A percentile compares a stretch with the other conserved stretches of the same genome.
These are phyloP conservation scores for Daldinia grandis DNA, from an alignment of 495 filamentous ascomycete species.

Conservation along the genomic window DNA sequence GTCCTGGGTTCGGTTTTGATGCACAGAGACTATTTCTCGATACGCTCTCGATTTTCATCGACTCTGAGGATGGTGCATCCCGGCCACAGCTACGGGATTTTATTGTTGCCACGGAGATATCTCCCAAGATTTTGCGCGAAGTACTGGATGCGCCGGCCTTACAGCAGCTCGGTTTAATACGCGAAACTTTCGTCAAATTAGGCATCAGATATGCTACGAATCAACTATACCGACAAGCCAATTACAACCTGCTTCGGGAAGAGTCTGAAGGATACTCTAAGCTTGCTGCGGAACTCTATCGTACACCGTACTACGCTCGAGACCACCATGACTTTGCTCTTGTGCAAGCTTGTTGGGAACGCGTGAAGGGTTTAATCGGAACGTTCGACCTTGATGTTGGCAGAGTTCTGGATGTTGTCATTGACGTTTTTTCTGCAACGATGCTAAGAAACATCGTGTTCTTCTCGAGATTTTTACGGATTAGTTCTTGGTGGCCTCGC, in stretches of 20 bases:
- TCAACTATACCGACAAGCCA: slow-evolving; percentile 90
- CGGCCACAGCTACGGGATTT: slow-evolving; percentile 61
- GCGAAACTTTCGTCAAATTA: slow-evolving; percentile 82
- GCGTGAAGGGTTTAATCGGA: slow-evolving; percentile 89
- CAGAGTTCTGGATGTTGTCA: slow-evolving; percentile 87
- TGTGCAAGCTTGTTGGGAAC: slow-evolving; percentile 58
- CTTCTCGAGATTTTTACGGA: slow-evolving; percentile 88
- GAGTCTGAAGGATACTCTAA: slow-evolving; percentile 95
- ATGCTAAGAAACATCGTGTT: slow-evolving; percentile 87
- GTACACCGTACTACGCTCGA: slow-evolving; percentile 66
- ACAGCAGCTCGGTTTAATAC: slow-evolving; percentile 76
- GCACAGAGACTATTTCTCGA: slow-evolving; percentile 80
- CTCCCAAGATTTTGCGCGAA: slow-evolving; percentile 75
- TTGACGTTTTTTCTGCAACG: slow-evolving; percentile 87
- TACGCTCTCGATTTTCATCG: slow-evolving; percentile 76
- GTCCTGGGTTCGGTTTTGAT: slow-evolving; percentile 59
- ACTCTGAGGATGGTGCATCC: slow-evolving; percentile 64
- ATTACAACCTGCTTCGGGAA: slow-evolving; percentile 94
- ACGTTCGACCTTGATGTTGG: slow-evolving; percentile 95
- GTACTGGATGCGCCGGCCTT: slow-evolving; percentile 82
- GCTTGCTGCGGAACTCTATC: slow-evolving; percentile 87
- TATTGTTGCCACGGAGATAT: slow-evolving; percentile 74
- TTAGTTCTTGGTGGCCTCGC: slow-evolving; percentile 97
- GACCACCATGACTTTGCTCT: slow-evolving; percentile 46
- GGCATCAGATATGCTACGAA: slow-evolving; percentile 90